A percentile compares a stretch with the other conserved stretches of the same genome.
Evolutionary conservation across 208 protist genomes (phyloP).

Genomic region (Trypanosoma avium): DNA sequence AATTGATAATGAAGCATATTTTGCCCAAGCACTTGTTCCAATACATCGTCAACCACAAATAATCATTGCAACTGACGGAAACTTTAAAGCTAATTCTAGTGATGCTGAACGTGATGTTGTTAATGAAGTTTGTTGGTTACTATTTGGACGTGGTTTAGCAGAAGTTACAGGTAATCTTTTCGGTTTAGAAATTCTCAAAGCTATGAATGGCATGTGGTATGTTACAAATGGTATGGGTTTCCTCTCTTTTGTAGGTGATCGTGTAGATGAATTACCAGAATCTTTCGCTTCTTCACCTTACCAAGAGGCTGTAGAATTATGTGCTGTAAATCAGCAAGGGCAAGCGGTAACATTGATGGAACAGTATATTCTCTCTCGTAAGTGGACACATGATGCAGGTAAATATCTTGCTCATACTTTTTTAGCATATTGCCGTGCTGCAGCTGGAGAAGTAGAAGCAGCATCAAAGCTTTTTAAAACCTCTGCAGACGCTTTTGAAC

Average conservation of each 20-base stretch:
- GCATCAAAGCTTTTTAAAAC: slow-evolving; percentile 28
- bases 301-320: slow-evolving; percentile 3
- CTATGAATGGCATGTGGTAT: slow-evolving; percentile 44
- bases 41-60: slow-evolving; percentile 45
- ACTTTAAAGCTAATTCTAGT: slow-evolving; percentile 6
- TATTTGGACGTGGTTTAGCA: neutral
- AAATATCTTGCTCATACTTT: slow-evolving; percentile 10
- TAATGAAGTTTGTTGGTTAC: slow-evolving; percentile 14
- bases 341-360: slow-evolving; percentile 35
- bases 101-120: slow-evolving; percentile 2
- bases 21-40: slow-evolving; percentile 48
- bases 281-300: slow-evolving; percentile 2
- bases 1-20: slow-evolving; percentile 28
- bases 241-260: neutral
- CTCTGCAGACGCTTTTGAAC: slow-evolving; percentile 24
- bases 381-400: slow-evolving; percentile 16
- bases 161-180: slow-evolving; percentile 1
- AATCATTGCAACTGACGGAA: slow-evolving; percentile 30
- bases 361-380: slow-evolving; percentile 24
- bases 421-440: slow-evolving; percentile 15
- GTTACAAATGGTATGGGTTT: slow-evolving; percentile 55
- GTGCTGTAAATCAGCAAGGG: slow-evolving; percentile 5
- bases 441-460: slow-evolving; percentile 24
- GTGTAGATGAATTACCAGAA: neutral
- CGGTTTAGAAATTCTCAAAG: slow-evolving; percentile 41